phyloP scores from a whole-genome alignment of 139 green algal species.

The Auxenochlorella protothecoides region DNA sequence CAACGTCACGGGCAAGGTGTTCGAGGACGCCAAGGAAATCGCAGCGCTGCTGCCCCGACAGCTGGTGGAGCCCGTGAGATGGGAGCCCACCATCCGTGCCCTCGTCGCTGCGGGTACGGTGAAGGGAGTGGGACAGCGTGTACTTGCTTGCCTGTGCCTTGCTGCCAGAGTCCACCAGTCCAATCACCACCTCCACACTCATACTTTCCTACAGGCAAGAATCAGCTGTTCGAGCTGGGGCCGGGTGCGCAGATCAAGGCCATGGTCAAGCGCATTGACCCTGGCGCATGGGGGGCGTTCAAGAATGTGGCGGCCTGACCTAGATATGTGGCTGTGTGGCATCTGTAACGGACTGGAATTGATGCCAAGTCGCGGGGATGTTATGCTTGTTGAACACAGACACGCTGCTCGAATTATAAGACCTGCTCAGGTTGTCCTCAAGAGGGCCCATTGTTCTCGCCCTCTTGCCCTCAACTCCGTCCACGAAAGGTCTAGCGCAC shows the following conservation, averaged over 20 bases:
- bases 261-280: constrained; percentile 81
- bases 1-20: constrained; percentile 78
- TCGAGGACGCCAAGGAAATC: constrained; percentile 45
- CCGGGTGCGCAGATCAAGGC: constrained; percentile 88
- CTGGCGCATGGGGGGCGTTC: constrained; percentile 46
- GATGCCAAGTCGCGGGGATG: no score
- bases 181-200: neutral
- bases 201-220: constrained; percentile 36
- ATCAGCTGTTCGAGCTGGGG: constrained; percentile 72
- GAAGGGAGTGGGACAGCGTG: neutral
- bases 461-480: no score
- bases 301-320: constrained; percentile 47
- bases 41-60: constrained; percentile 61
- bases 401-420: no score
- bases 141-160: no score
- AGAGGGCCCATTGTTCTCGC: neutral
- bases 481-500: no score
- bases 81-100: constrained; percentile 40
- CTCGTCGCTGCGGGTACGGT: constrained; percentile 25
- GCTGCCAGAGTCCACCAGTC: neutral
- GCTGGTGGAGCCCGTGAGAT: constrained; percentile 78
- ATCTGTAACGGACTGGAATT: no score
- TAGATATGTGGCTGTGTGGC: no score
- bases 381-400: no score
- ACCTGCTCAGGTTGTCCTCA: no score